These are phyloP conservation scores for Colletotrichum abscissum DNA, from an alignment of 2,329 filamentous ascomycete species.

Conservation along the genomic window DNA sequence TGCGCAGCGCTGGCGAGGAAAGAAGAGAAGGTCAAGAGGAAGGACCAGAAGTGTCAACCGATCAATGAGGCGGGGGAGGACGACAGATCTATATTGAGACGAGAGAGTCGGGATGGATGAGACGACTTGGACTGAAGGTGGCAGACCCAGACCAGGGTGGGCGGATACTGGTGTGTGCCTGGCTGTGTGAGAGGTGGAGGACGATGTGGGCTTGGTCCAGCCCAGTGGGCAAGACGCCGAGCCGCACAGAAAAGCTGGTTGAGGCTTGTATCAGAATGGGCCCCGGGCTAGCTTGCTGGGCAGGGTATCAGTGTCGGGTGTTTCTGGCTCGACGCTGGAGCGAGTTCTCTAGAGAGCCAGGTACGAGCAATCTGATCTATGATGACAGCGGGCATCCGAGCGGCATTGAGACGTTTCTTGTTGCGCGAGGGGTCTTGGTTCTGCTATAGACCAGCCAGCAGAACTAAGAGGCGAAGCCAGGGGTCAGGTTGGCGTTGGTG, in stretches of 20 bases:
- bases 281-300: slow-evolving; percentile 46
- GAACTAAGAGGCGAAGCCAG: slow-evolving; percentile 23
- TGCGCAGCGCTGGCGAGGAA: slow-evolving; percentile 59
- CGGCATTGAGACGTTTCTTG: slow-evolving; percentile 54
- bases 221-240: slow-evolving; percentile 52
- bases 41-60: slow-evolving; percentile 39
- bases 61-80: slow-evolving; percentile 29
- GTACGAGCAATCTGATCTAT: slow-evolving; percentile 63
- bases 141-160: slow-evolving; percentile 24
- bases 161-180: not conserved
- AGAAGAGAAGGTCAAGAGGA: slow-evolving; percentile 44
- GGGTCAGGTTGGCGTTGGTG: slow-evolving; percentile 5
- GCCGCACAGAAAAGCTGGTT: slow-evolving; percentile 39
- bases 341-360: slow-evolving; percentile 57
- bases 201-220: slow-evolving; percentile 40
- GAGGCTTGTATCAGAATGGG: slow-evolving; percentile 53
- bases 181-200: slow-evolving; percentile 7
- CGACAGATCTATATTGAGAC: slow-evolving; percentile 52
- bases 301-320: slow-evolving; percentile 49
- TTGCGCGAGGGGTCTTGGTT: slow-evolving; percentile 29
- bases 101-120: slow-evolving; percentile 34
- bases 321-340: slow-evolving; percentile 51
- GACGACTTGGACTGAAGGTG: slow-evolving; percentile 20
- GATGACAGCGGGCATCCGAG: slow-evolving; percentile 65
- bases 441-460: slow-evolving; percentile 31